phyloP scores from a whole-genome alignment of 2,329 filamentous ascomycete genomes.

The Verticillium isaacii region DNA sequence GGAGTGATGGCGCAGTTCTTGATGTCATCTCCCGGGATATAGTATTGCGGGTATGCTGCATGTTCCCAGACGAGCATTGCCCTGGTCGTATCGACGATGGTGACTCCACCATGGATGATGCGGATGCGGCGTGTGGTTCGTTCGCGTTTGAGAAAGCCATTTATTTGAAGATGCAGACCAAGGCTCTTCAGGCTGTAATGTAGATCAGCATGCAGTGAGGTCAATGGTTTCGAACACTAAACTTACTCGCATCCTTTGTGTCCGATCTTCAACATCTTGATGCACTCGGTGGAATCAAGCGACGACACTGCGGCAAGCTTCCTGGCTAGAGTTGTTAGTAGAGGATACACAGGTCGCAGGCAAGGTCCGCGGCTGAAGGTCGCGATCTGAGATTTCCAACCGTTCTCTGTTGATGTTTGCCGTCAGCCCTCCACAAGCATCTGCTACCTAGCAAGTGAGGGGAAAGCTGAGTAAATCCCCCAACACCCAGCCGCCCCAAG shows the following conservation, averaged over 20 bases:
- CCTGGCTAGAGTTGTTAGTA: too few relatives aligned
- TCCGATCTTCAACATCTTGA: background rate
- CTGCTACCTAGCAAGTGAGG: too few relatives aligned
- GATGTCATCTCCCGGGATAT: constrained; percentile 22
- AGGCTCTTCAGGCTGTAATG: constrained; percentile 21
- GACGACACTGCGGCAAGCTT: too few relatives aligned
- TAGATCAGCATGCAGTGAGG: background rate
- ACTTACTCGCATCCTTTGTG: background rate
- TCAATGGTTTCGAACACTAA: background rate
- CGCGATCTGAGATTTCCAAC: too few relatives aligned
- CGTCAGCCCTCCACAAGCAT: too few relatives aligned
- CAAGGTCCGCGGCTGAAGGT: too few relatives aligned
- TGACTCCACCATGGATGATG: constrained; percentile 24
- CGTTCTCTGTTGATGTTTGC: too few relatives aligned
- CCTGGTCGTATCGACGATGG: constrained; percentile 30
- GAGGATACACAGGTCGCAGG: too few relatives aligned
- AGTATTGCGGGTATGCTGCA: constrained; percentile 41
- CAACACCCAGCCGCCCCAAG: too few relatives aligned
- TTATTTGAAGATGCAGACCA: constrained; percentile 18
- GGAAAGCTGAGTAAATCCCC: too few relatives aligned
- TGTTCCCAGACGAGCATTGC: constrained; percentile 40
- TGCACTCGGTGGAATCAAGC: too few relatives aligned
- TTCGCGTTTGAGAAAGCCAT: constrained; percentile 17
- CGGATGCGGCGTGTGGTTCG: constrained; percentile 24
- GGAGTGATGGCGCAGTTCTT: background rate